phyloP scores from a whole-genome alignment of 2,329 filamentous ascomycete genomes.

The Juglanconis oblonga region DNA sequence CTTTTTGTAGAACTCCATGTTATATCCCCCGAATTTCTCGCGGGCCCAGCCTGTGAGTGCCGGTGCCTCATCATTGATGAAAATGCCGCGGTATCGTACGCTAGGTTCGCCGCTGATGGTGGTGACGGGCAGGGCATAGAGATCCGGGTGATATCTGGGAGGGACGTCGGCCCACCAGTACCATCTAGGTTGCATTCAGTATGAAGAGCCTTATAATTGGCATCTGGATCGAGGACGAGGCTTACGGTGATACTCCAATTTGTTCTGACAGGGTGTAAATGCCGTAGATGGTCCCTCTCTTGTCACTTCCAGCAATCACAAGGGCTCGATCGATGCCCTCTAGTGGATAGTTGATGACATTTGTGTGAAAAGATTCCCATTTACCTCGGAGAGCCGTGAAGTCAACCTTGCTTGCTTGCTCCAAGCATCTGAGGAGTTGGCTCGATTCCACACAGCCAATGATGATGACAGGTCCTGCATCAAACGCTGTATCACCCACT shows the following conservation, averaged over 20 bases:
- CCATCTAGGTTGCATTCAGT: conserved; percentile 33
- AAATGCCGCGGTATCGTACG: conserved; percentile 59
- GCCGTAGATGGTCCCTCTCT: conserved; percentile 57
- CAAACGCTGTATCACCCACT: background rate
- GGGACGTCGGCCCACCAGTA: conserved; percentile 61
- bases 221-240: background rate
- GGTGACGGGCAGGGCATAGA: conserved; percentile 47
- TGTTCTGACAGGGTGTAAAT: conserved; percentile 60
- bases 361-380: conserved; percentile 56
- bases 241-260: conserved; percentile 56
- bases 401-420: conserved; percentile 44
- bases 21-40: conserved; percentile 23
- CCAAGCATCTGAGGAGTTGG: conserved; percentile 43
- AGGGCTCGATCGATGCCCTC: conserved; percentile 45
- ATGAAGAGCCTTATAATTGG: background rate
- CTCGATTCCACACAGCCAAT: conserved; percentile 48
- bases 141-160: conserved; percentile 41
- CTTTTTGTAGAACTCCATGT: conserved; percentile 55
- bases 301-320: conserved; percentile 57
- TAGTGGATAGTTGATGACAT: conserved; percentile 44
- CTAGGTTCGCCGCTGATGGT: conserved; percentile 51
- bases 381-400: conserved; percentile 46
- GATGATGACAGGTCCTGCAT: conserved; percentile 40
- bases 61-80: conserved; percentile 62
- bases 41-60: conserved; percentile 35